Evolutionary conservation across 805 yeast genomes (phyloP).

Genomic region (Suhomyces prunicola): DNA sequence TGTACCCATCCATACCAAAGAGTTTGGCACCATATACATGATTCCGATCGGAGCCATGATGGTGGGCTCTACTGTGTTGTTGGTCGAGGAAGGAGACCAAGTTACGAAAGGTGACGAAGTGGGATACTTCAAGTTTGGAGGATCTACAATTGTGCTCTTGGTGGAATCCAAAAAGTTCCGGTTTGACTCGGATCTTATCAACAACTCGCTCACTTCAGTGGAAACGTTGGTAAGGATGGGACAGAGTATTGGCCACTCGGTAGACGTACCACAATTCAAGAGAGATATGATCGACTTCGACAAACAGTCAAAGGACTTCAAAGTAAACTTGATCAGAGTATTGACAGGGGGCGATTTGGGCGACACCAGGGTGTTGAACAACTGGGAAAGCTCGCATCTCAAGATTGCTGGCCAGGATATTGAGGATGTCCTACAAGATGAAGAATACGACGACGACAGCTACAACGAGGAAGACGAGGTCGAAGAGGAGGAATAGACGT

Average conservation of each 20-base stretch:
- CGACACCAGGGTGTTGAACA: conserved; percentile 26
- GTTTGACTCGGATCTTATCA: conserved; percentile 71
- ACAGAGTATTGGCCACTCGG: conserved; percentile 82
- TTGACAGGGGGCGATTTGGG: conserved; percentile 53
- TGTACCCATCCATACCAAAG: conserved; percentile 68
- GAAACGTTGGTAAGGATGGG: conserved; percentile 90
- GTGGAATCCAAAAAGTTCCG: conserved; percentile 49
- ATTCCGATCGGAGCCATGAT: conserved; percentile 96
- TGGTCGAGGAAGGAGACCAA: conserved; percentile 56
- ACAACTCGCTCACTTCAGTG: conserved; percentile 63
- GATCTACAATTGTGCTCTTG: conserved; percentile 75
- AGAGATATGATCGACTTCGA: conserved; percentile 47
- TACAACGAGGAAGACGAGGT: conserved; percentile 17
- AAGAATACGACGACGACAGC: conserved; percentile 6
- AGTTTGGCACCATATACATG: conserved; percentile 76
- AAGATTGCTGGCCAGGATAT: conserved; percentile 21
- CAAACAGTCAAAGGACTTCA: conserved; percentile 45
- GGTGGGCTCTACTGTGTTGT: conserved; percentile 88
- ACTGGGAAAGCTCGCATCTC: conserved; percentile 38
- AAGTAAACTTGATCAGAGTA: conserved; percentile 51
- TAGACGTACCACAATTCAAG: conserved; percentile 45
- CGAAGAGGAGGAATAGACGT: background rate
- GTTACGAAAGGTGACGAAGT: conserved; percentile 75
- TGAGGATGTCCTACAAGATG: conserved; percentile 14
- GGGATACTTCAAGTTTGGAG: conserved; percentile 96